Base-by-base conservation (phyloP, 306 rosid genomes). In the Inga oerstediana region DNA sequence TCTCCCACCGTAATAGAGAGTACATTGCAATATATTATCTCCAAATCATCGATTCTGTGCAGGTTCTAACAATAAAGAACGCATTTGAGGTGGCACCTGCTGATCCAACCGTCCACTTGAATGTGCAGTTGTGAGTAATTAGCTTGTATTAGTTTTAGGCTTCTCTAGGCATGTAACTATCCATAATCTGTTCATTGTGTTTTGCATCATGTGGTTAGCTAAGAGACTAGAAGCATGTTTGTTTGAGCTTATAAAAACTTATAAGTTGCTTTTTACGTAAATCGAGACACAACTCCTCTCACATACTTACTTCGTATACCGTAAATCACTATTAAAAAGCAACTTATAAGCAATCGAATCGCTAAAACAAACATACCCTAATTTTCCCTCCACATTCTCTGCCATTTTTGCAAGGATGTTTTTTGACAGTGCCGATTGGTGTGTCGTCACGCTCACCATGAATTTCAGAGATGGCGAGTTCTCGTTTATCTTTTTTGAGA, bases 91-190 rank as follows among this genome's bases (percentile, higher is more conserved):
- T 43, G 49, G 90, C 99, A 73, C 99, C 97, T 32, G 94, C 98
- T 48, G 98, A 96, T 85, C 98, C 98, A 44, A 92, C 99, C 69
- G 97, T 96, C 11, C 98, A 96, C 92, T 87, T 96, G 74, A 92
- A 88, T 87, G 91, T 87, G 95, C 98, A 72, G 58, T 72, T 72
- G 76, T 72, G 19, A 72, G 76, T 72, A 72, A 44, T 24, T 71
- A 12, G 37, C 76, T 44, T 44, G 71, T 44, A 45, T 46, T 67
- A 56, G 44, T 39, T 78, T 51, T 37, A 48, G 30, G 46, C 39
- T 49, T 7, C 54, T 71, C 19, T 12, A 43, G 56, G 30, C 80
- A 79, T 61, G 58, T 12, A 65, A 39, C 75, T 54, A 24, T 77
- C 46, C 73, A 48, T 76, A 4, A 15, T 72, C 66, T 66, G 44